phyloP scores from a whole-genome alignment of 352 stramenopile species.

The Phytophthora boehmeriae region DNA sequence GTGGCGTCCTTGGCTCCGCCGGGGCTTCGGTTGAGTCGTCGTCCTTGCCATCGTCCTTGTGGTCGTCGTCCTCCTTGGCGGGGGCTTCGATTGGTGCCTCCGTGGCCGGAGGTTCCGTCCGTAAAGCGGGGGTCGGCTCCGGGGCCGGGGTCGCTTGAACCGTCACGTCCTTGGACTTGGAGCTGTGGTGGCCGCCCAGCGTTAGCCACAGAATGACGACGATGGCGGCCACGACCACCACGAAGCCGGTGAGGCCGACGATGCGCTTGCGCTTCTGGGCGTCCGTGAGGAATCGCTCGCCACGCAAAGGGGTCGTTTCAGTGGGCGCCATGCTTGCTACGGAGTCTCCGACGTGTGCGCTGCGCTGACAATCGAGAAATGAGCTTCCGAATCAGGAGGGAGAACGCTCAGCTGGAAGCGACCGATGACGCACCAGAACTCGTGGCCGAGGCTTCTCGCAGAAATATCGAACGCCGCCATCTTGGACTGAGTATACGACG shows the following conservation, averaged over 20 bases:
- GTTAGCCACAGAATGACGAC: slow-evolving; percentile 40
- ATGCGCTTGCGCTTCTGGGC: slow-evolving; percentile 43
- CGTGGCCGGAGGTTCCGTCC: slow-evolving; percentile 20
- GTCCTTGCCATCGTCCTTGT: too few relatives aligned
- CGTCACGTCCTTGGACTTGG: slow-evolving; percentile 26
- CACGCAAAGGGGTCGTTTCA: slow-evolving; percentile 34
- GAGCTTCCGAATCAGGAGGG: slow-evolving; percentile 7
- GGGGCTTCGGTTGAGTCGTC: slow-evolving; percentile 21
- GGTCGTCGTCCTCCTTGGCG: too few relatives aligned
- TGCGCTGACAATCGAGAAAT: slow-evolving; percentile 27
- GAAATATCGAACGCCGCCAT: slow-evolving; percentile 1
- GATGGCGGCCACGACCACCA: slow-evolving; percentile 34
- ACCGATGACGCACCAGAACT: background rate
- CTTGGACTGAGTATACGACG: background rate
- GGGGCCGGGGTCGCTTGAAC: slow-evolving; percentile 21
- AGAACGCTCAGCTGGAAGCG: background rate
- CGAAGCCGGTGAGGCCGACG: slow-evolving; percentile 33
- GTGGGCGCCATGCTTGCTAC: slow-evolving; percentile 28
- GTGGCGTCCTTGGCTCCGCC: background rate
- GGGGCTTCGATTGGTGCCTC: slow-evolving; percentile 9
- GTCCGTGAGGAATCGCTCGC: slow-evolving; percentile 33
- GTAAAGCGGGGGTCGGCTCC: slow-evolving; percentile 11
- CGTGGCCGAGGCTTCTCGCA: background rate
- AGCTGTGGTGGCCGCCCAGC: slow-evolving; percentile 32
- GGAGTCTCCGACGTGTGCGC: slow-evolving; percentile 2